phyloP scores from a whole-genome alignment of 257 asterid species.

The Nicotiana benthamiana region DNA sequence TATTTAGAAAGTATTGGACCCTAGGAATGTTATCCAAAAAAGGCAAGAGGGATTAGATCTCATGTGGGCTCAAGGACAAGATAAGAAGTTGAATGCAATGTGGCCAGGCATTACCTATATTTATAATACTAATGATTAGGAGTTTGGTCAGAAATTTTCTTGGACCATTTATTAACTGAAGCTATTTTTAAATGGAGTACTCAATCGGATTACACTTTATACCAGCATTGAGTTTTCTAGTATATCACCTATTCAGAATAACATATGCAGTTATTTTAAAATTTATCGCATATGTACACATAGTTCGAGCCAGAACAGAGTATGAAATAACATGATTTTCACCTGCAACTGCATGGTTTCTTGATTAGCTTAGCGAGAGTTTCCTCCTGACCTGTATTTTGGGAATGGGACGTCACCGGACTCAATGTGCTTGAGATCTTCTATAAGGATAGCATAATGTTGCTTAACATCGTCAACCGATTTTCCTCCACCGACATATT shows the following conservation, averaged over 20 bases:
- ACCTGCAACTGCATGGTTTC: constrained; percentile 18
- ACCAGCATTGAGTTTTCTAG: not conserved
- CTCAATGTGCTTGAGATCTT: constrained; percentile 71
- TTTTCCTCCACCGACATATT: constrained; percentile 60
- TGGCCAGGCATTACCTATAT: not conserved
- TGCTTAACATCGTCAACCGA: constrained; percentile 58
- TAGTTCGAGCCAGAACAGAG: not conserved
- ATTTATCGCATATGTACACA: not conserved
- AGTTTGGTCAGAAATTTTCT: not conserved
- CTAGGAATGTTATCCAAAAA: constrained; percentile 23
- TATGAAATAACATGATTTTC: constrained; percentile 2
- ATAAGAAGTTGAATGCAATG: constrained; percentile 18
- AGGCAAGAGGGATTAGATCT: constrained; percentile 23
- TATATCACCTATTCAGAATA: not conserved
- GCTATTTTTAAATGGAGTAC: not conserved
- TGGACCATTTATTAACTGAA: not conserved
- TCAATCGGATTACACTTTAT: not conserved
- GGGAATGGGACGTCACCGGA: constrained; percentile 62
- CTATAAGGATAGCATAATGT: constrained; percentile 58
- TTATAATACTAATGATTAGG: not conserved
- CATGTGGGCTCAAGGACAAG: constrained; percentile 27
- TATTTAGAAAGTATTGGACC: not conserved
- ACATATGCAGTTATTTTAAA: too few species aligned
- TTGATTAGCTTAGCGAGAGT: constrained; percentile 3
- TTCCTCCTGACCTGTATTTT: constrained; percentile 30